Base-by-base conservation (phyloP, 202 grass and related monocot species). In the Eragrostis tef region DNA sequence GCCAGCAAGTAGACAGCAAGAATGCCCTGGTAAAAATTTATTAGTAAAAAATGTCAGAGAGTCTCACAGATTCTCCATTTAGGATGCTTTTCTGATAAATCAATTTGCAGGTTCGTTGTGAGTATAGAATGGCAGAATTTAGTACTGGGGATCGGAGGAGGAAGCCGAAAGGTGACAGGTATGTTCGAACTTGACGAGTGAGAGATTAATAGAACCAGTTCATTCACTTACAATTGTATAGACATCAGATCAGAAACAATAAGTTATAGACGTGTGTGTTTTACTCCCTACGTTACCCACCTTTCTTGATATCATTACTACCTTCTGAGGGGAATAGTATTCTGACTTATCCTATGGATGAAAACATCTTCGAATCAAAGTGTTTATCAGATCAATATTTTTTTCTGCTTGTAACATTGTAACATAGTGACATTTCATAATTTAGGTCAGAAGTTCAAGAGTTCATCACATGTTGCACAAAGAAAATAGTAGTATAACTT, bases 111-210 rank as follows among this genome's bases (percentile, higher is more conserved):
- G 95, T 98, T 39, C 83, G 92, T 16, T 98, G 95, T 80, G 94
- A 94, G 73, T 98, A 98, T 86, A 89, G 95, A 80, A 94, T 98
- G 92, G 95, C 95, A 57, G 93, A 98, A 74, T 98, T 98, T 85
- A 94, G 95, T 87, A 98, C 95, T 11, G 95, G 95, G 53, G 95
- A 91, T 91, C 79, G 92, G 45, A 79, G 84, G 79, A 98, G 95
- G 84, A 98, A 82, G 64, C 92, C 90, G 29, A 98, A 93, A 76
- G 92, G 95, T 44, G 90, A 95, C 87, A 94, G 92, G 92, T 98
- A 54, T 21, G 21, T 54, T 84, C 48, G 52, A 70, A 61, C 62
- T 81, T 89, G 4, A 78, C 25, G 49, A 78, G 44, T 15, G 19
- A 51, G 34, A 39, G 34, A 85, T 70, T 19, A 57, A 61, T 13